Conservation (phyloP, 2,329 filamentous ascomycete genomes). For the Fusarium sp. region DNA sequence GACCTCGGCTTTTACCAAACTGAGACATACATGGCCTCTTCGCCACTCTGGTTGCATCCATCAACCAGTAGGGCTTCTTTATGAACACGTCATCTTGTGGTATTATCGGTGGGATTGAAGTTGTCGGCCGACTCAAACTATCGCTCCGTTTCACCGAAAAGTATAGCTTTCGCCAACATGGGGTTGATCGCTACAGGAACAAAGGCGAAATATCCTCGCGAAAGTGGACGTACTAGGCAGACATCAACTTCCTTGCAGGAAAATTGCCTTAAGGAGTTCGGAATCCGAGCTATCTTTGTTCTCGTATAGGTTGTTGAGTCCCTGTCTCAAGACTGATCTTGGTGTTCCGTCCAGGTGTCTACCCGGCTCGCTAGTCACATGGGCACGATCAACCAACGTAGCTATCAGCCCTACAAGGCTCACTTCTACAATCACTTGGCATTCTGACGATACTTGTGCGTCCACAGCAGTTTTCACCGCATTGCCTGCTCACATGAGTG, state of each 20-base stretch:
- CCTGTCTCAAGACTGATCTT: not conserved
- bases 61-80: not conserved
- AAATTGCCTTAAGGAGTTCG: not conserved
- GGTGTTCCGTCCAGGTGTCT: not conserved
- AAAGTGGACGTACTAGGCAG: not conserved
- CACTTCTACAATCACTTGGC: not conserved
- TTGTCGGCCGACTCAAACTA: not conserved
- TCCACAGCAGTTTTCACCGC: not conserved
- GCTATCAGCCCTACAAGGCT: not conserved
- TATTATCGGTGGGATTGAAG: not conserved
- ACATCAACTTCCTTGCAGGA: not conserved
- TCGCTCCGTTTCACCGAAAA: not conserved
- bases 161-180: not conserved
- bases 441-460: not conserved
- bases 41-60: not conserved
- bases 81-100: not conserved
- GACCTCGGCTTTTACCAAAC: not conserved
- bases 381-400: not conserved
- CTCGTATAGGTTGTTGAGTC: not conserved
- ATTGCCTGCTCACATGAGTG: not conserved
- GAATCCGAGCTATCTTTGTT: not conserved
- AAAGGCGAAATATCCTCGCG: not conserved
- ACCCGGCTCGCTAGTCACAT: not conserved
- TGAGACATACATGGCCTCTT: not conserved
- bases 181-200: not conserved